phyloP scores from a whole-genome alignment of 768 basidiomycete genomes.

The Hygrophoropsis aurantiaca region DNA sequence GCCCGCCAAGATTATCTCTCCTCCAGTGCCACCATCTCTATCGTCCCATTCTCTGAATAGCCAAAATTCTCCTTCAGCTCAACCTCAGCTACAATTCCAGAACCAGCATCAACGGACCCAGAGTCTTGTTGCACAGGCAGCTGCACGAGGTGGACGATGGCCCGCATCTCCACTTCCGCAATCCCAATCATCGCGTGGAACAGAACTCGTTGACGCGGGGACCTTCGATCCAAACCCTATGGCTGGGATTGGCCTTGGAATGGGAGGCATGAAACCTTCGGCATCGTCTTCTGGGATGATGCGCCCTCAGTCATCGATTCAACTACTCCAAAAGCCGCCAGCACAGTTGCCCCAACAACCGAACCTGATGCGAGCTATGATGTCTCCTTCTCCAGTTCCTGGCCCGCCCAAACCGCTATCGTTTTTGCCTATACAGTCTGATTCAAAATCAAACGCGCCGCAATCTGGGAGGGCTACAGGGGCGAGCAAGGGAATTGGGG shows the following conservation, averaged over 20 bases:
- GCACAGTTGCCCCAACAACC: slow-evolving; percentile 26
- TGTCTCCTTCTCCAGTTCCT: slow-evolving; percentile 18
- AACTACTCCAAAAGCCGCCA: slow-evolving; percentile 18
- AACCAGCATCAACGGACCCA: slow-evolving; percentile 50
- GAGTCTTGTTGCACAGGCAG: slow-evolving; percentile 57
- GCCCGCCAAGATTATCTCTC: slow-evolving; percentile 33
- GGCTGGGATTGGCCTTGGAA: slow-evolving; percentile 10
- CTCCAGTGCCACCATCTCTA: slow-evolving; percentile 9
- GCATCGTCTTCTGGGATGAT: too few species aligned
- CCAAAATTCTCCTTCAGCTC: too few species aligned
- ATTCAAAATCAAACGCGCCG: slow-evolving; percentile 4
- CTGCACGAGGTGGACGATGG: slow-evolving; percentile 45
- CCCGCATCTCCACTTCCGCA: slow-evolving; percentile 39
- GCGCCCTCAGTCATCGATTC: neutral
- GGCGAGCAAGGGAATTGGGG: slow-evolving; percentile 44
- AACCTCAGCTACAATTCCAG: too few species aligned
- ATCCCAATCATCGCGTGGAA: neutral
- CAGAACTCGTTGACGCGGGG: slow-evolving; percentile 2
- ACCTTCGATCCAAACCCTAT: neutral
- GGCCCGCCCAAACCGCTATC: slow-evolving; percentile 6
- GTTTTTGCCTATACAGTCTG: slow-evolving; percentile 16
- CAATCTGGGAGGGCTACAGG: too few species aligned
- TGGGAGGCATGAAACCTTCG: slow-evolving; percentile 23
- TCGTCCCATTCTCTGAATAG: too few species aligned
- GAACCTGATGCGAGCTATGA: slow-evolving; percentile 11